These are phyloP conservation scores for Wickerhamiella spandovensis DNA, from an alignment of 805 yeast species.

Conservation along the genomic window DNA sequence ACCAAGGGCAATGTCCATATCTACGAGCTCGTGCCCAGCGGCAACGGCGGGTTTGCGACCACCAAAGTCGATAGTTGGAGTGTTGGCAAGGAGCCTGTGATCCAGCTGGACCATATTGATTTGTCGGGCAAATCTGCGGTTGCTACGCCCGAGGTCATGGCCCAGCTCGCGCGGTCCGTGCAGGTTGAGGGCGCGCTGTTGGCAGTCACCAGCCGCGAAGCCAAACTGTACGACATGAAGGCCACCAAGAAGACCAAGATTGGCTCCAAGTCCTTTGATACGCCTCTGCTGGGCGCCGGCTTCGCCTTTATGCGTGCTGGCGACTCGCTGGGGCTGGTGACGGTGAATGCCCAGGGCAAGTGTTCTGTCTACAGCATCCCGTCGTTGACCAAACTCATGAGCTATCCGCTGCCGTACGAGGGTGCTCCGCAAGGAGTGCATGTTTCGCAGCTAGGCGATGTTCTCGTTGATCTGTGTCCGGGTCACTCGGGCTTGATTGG, in stretches of 20 bases:
- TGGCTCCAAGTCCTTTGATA: conserved; percentile 49
- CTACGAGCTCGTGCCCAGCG: conserved; percentile 50
- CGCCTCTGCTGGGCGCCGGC: conserved; percentile 38
- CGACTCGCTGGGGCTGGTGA: conserved; percentile 30
- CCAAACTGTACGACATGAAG: conserved; percentile 49
- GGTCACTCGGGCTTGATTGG: conserved; percentile 35
- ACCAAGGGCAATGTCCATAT: conserved; percentile 55
- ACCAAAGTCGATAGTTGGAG: conserved; percentile 37
- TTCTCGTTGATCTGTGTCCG: conserved; percentile 25
- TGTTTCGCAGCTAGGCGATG: conserved; percentile 28
- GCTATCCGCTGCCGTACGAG: conserved; percentile 10
- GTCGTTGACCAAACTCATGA: conserved; percentile 11
- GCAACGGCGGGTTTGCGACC: conserved; percentile 32
- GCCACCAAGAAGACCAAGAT: conserved; percentile 45
- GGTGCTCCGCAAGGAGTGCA: conserved; percentile 5
- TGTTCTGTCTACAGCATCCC: conserved; percentile 17
- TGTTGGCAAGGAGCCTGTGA: conserved; percentile 40
- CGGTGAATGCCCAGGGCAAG: conserved; percentile 13
- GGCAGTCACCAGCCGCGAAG: conserved; percentile 34
- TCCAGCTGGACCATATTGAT: conserved; percentile 44
- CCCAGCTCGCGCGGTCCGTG: conserved; percentile 46
- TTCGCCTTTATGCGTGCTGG: conserved; percentile 33
- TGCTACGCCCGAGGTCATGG: conserved; percentile 47
- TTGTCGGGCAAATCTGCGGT: conserved; percentile 49
- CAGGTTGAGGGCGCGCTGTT: conserved; percentile 49